Evolutionary conservation across 495 filamentous ascomycete genomes (phyloP), one percentile per base, ranked within the genome.

Genomic region (Trichoderma asperelloides): DNA sequence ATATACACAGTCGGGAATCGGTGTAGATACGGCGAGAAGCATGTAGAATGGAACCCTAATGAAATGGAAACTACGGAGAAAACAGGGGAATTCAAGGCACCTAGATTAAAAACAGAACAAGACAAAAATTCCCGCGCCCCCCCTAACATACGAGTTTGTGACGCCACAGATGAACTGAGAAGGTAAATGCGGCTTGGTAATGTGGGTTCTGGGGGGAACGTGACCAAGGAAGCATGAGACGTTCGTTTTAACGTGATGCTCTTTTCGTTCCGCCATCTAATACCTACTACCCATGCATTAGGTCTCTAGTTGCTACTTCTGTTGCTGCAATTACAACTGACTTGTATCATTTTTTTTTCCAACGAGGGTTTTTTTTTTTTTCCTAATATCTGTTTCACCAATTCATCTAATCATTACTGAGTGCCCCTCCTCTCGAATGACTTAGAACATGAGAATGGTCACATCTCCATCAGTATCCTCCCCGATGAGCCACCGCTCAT

Each of bases 401-500:
- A 37, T 40, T 28, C 18, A 40, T 64, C 9, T 37, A 13, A 64
- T 23, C 62, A 5, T 63, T 63, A 62, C 21, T 21, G 27, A 6
- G 62, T 13, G 16, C 47, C 23, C 23, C 0, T n/a, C 18, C 7
- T 2, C 15, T 73, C 68, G 81, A 65, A 37, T 8, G 9, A 8
- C 33, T 37, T 7, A 37, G 33, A 89, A 89, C 62, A 82, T 69
- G 68, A 85, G 75, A 66, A 89, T 71, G 0, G 86, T 83, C 57
- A 89, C 73, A 63, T 80, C 79, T 40, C 82, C 78, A 12, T 74
- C 71, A 2, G 71, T 66, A 69, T 86, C 86, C 73, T 89, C 84
- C 5, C 88, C 87, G 13, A 89, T 70, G 21, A 89, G 57, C 79
- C 87, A 89, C 33, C 82, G 71, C 72, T 91, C 88, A 69, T 86